Conservation (phyloP, 352 stramenopile genomes). For the Thalassiosira oceanica region DNA sequence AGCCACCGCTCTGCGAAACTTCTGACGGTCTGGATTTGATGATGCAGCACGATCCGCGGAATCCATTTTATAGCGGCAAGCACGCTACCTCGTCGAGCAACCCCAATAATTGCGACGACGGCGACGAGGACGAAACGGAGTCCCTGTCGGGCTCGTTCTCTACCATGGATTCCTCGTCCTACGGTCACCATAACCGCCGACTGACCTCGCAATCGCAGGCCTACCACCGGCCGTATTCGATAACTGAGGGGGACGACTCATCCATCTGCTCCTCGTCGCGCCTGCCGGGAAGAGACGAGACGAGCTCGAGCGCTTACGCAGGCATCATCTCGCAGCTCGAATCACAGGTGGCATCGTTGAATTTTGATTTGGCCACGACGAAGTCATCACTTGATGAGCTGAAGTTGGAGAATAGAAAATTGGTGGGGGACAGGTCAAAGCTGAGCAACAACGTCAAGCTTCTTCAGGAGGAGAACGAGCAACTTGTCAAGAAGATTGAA, state of each 20-base stretch:
- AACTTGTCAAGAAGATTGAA: conserved; percentile 19
- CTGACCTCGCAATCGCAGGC: neutral
- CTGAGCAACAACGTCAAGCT: conserved; percentile 3
- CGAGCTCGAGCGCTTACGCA: conserved; percentile 3
- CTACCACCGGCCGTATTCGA: neutral
- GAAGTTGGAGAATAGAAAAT: conserved; percentile 17
- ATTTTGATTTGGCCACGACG: conserved; percentile 29
- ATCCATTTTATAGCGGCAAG: conserved; percentile 13
- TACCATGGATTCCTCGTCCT: neutral
- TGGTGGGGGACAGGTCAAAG: conserved; percentile 8
- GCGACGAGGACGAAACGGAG: conserved; percentile 20
- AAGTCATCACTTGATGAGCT: conserved; percentile 20
- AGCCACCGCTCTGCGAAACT: neutral
- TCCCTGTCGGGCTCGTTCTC: neutral
- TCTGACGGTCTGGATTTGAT: conserved; percentile 6
- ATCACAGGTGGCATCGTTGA: conserved; percentile 25
- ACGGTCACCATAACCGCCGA: neutral
- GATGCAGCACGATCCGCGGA: conserved; percentile 16
- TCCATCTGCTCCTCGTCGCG: neutral
- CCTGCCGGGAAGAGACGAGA: neutral
- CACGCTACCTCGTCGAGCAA: neutral
- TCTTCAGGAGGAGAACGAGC: conserved; percentile 22
- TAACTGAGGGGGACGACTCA: conserved; percentile 6
- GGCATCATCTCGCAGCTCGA: conserved; percentile 13
- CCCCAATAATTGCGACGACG: conserved; percentile 10